Base-by-base conservation (phyloP, 2,329 filamentous ascomycete genomes). In the Botrytis byssoidea region DNA sequence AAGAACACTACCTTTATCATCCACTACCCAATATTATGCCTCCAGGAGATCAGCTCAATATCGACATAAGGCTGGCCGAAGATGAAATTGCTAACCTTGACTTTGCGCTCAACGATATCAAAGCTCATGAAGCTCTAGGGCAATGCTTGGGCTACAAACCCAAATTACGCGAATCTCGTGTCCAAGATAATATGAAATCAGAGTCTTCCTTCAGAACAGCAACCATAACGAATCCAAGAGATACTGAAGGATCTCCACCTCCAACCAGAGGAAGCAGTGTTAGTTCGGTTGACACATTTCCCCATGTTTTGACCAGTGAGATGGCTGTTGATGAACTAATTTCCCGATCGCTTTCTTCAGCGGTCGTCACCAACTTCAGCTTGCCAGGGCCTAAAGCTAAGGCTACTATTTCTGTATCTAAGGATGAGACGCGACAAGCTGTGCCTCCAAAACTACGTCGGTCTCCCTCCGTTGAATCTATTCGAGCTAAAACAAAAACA, bases 331-430 rank as follows among this genome's bases (percentile, higher is more conserved):
- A 75, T 46, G 76, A 77, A 35, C 40, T 55, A 18, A 29, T 46
- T 14, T 57, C 55, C 40, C 60, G 25, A 8, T 69, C 70, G 4
- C 74, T 78, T 65, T 76, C 78, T n/a, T 76, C 78, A 10, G 74
- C 73, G 9, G 67, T 80, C 10, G 74, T 76, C 22, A 80, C 79
- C 12, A 80, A 79, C 46, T 80, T 80, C 66, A 79, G 77, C 68
- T 70, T 80, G 14, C 76, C 78, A 63, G 78, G 77, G 20, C 78
- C 77, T 37, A 78, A 76, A 57, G n/a, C 72, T 29, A 57, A 73
- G 22, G 20, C 32, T 44, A 44, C 16, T 25, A 20, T 32, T 46
- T n/a, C 64, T 25, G 12, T 29, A 22, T 40, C 71, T 14, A 37
- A 29, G 22, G 63, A 68, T 60, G 65, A 64, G 12, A 35, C 29